Conservation (phyloP, 768 basidiomycete genomes). For the Russula emetica region DNA sequence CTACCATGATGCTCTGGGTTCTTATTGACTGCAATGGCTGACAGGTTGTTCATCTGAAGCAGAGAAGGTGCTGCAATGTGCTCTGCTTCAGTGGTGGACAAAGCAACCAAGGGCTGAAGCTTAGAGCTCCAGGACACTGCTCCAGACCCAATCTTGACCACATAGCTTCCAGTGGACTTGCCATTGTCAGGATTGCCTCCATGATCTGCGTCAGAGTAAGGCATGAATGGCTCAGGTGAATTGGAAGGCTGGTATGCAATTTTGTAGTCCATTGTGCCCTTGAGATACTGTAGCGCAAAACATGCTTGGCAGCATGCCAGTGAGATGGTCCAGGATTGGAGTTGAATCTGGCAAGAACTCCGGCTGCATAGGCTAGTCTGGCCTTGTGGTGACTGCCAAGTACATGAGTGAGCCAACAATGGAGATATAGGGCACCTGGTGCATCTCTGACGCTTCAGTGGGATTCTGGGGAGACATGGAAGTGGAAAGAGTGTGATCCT, state of each 20-base stretch:
- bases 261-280: neutral
- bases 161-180: neutral
- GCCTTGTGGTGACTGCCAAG: too few species aligned
- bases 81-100: too few species aligned
- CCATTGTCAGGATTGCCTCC: slow-evolving; percentile 20
- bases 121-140: too few species aligned
- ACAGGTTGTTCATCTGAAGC: too few species aligned
- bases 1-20: too few species aligned
- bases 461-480: slow-evolving; percentile 6
- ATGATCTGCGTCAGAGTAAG: slow-evolving; percentile 14
- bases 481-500: slow-evolving; percentile 4
- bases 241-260: neutral
- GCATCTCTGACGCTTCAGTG: neutral
- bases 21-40: too few species aligned
- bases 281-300: too few species aligned
- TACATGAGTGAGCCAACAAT: too few species aligned
- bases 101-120: too few species aligned
- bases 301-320: neutral
- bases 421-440: slow-evolving; percentile 3
- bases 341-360: slow-evolving; percentile 5
- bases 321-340: neutral
- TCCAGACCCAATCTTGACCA: too few species aligned
- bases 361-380: too few species aligned
- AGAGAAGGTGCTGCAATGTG: too few species aligned
- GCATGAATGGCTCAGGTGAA: neutral